A percentile compares a stretch with the other conserved stretches of the same genome.
These are phyloP conservation scores for Bjerkandera adusta DNA, from an alignment of 1,284 basidiomycete genomes.

Conservation along the genomic window DNA sequence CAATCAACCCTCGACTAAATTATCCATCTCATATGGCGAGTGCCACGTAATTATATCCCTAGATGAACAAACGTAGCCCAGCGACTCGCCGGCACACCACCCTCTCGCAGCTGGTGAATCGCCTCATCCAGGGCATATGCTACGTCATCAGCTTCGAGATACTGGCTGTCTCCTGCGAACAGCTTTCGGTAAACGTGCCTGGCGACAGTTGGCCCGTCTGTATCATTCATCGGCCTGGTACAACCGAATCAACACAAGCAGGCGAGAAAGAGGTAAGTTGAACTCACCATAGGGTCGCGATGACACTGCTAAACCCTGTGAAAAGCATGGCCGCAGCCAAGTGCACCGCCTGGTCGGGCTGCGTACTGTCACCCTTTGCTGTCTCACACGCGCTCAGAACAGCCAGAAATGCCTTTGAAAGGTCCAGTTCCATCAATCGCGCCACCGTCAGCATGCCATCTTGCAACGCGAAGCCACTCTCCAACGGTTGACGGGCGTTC, in stretches of 20 bases:
- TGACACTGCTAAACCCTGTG: slow-evolving; percentile 11
- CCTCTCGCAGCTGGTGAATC: not conserved
- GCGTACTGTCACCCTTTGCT: slow-evolving; percentile 2
- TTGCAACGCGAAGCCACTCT: slow-evolving; percentile 11
- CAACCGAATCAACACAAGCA: not conserved
- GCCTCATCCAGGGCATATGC: slow-evolving; percentile 10
- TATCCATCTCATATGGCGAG: too few relatives aligned
- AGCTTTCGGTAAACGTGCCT: not conserved
- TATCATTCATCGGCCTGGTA: slow-evolving; percentile 4
- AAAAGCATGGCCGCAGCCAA: slow-evolving; percentile 11
- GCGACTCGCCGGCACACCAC: not conserved
- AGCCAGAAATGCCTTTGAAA: slow-evolving; percentile 6
- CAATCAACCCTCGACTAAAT: too few relatives aligned
- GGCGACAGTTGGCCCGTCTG: slow-evolving; percentile 5
- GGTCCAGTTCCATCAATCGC: slow-evolving; percentile 4
- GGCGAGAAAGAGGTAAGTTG: too few relatives aligned
- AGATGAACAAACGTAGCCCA: slow-evolving; percentile 7
- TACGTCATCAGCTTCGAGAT: slow-evolving; percentile 5
- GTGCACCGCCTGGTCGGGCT: slow-evolving; percentile 11
- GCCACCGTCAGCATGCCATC: slow-evolving; percentile 11
- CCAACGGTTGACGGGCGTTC: slow-evolving; percentile 3
- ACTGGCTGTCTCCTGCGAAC: not conserved
- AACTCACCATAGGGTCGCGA: slow-evolving; percentile 14
- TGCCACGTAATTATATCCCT: too few relatives aligned
- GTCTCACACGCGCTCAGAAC: slow-evolving; percentile 17